Evolutionary conservation across 176 grass and related monocot species (phyloP).

Genomic region (Poa annua): DNA sequence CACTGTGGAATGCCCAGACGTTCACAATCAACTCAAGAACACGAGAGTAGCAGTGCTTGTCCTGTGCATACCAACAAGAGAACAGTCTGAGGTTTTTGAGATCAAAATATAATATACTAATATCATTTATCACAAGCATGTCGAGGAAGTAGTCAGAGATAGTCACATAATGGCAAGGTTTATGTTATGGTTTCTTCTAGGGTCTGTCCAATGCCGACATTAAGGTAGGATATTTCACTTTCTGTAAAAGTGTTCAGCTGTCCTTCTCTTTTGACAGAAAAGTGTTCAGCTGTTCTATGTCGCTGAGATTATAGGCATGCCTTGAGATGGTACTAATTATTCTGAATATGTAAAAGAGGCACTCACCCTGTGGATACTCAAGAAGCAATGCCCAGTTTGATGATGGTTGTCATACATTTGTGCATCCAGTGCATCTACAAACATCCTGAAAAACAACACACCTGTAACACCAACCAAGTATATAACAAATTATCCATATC

Average conservation of each 20-base stretch:
- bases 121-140: constrained; percentile 24
- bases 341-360: constrained; percentile 14
- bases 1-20: constrained; percentile 93
- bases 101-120: background rate
- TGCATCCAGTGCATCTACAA: constrained; percentile 81
- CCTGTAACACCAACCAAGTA: constrained; percentile 33
- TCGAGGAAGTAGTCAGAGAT: background rate
- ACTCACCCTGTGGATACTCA: constrained; percentile 76
- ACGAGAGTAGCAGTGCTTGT: constrained; percentile 86
- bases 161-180: background rate
- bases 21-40: constrained; percentile 87
- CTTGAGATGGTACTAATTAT: constrained; percentile 31
- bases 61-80: constrained; percentile 60
- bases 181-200: background rate
- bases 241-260: background rate
- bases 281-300: constrained; percentile 4
- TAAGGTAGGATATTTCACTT: constrained; percentile 17
- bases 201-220: background rate
- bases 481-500: constrained; percentile 18
- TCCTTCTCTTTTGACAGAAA: background rate
- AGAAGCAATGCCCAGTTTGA: constrained; percentile 67
- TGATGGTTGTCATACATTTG: constrained; percentile 89
- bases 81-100: background rate
- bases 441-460: constrained; percentile 76
- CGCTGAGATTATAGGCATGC: background rate